Evolutionary conservation across 2,329 filamentous ascomycete species (phyloP).

Genomic region (Ramichloridium luteum): DNA sequence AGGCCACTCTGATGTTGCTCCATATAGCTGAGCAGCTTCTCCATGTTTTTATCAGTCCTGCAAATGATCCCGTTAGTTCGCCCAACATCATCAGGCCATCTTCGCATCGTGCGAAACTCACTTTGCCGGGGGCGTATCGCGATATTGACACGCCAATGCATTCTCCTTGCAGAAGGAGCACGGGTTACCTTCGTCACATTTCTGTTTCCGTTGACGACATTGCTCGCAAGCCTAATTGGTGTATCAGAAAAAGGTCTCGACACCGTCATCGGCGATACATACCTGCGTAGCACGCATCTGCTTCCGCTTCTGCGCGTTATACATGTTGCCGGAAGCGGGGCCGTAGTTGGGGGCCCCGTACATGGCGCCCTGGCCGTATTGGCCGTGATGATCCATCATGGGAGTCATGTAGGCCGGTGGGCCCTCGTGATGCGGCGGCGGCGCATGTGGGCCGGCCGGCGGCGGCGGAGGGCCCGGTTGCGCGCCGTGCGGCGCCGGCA

Average conservation of each 20-base stretch:
- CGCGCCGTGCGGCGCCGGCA: constrained; percentile 15
- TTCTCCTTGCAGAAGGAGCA: constrained; percentile 83
- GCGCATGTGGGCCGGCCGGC: constrained; percentile 4
- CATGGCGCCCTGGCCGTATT: constrained; percentile 16
- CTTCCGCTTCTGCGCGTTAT: constrained; percentile 21
- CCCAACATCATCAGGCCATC: not conserved
- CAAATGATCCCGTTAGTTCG: constrained; percentile 10
- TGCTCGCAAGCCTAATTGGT: constrained; percentile 89
- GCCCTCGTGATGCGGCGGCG: constrained; percentile 16
- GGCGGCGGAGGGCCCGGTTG: constrained; percentile 6
- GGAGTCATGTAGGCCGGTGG: constrained; percentile 19
- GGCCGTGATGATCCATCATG: constrained; percentile 19
- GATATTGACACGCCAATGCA: constrained; percentile 70
- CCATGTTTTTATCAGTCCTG: constrained; percentile 39
- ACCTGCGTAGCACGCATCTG: constrained; percentile 27
- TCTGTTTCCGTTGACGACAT: constrained; percentile 76
- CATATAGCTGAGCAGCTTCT: constrained; percentile 36
- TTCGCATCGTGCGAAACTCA: constrained; percentile 35
- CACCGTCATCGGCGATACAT: constrained; percentile 5
- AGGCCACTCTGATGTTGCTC: constrained; percentile 26
- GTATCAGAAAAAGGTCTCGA: not conserved
- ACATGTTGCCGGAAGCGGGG: constrained; percentile 15
- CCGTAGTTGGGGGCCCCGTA: constrained; percentile 16
- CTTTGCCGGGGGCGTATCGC: constrained; percentile 85
- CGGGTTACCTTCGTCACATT: constrained; percentile 78